These are phyloP conservation scores for Primulina tabacum DNA, from an alignment of 257 asterid species.

Conservation along the genomic window DNA sequence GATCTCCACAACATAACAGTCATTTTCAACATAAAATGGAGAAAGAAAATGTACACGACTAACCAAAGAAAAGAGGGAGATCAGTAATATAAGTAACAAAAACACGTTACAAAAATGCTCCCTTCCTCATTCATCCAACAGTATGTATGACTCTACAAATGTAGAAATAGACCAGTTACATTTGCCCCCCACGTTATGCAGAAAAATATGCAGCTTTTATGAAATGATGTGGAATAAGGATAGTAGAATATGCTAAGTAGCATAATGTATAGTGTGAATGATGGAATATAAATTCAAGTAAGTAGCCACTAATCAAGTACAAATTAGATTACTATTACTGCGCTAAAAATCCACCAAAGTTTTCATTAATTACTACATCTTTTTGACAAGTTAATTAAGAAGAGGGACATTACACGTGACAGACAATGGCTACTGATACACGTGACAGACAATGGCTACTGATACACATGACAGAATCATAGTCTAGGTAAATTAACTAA, in stretches of 20 bases:
- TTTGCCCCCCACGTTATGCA: too few species aligned
- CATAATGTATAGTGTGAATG: too few species aligned
- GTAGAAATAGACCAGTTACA: slow-evolving; percentile 8
- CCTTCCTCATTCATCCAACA: slow-evolving; percentile 4
- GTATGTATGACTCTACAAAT: slow-evolving; percentile 11
- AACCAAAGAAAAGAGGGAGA: neutral
- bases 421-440: neutral
- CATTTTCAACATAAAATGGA: neutral
- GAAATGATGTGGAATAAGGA: too few species aligned
- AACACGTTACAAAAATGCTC: neutral
- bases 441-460: neutral
- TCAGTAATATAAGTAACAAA: slow-evolving; percentile 4
- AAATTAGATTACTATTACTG: neutral
- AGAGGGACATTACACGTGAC: slow-evolving; percentile 7
- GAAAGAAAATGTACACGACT: neutral
- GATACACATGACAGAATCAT: slow-evolving; percentile 5
- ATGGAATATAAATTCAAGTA: neutral
- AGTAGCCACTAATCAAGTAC: neutral
- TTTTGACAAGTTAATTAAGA: slow-evolving; percentile 20
- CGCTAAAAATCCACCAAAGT: slow-evolving; percentile 12
- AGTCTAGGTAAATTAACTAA: slow-evolving; percentile 7
- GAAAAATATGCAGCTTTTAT: too few species aligned
- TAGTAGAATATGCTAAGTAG: too few species aligned
- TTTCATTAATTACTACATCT: neutral
- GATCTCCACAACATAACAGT: neutral